Evolutionary conservation across 495 filamentous ascomycete species (phyloP).

Genomic region (Hyaloscypha finlandica): DNA sequence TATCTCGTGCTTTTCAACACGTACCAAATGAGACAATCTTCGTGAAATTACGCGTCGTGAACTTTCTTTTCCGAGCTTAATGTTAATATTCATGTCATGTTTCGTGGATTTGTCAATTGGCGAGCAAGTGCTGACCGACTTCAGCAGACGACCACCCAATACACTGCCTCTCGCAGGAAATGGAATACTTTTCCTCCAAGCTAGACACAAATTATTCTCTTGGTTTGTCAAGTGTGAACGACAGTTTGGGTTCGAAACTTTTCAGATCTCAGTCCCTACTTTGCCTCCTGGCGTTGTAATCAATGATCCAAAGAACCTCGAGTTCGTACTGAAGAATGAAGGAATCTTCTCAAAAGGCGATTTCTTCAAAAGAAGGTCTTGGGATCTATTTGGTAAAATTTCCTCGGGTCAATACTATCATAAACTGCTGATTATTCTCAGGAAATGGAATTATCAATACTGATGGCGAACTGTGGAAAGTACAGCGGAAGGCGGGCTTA

Average conservation of each 20-base stretch:
- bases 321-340: slow-evolving; percentile 61
- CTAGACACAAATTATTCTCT: slow-evolving; percentile 55
- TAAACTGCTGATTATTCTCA: slow-evolving; percentile 21
- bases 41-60: background rate
- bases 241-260: slow-evolving; percentile 54
- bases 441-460: slow-evolving; percentile 65
- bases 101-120: slow-evolving; percentile 3
- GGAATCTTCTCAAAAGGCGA: slow-evolving; percentile 57
- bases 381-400: slow-evolving; percentile 57
- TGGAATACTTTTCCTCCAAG: slow-evolving; percentile 57
- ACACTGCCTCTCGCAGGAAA: slow-evolving; percentile 60
- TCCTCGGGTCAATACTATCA: background rate
- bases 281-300: slow-evolving; percentile 60
- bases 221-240: slow-evolving; percentile 61
- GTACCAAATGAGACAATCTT: background rate
- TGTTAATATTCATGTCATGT: background rate
- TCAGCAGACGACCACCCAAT: slow-evolving; percentile 47
- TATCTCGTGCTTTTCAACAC: background rate
- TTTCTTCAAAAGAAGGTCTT: slow-evolving; percentile 57
- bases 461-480: slow-evolving; percentile 61
- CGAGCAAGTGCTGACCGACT: slow-evolving; percentile 7
- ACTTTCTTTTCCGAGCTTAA: background rate
- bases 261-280: slow-evolving; percentile 56
- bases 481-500: slow-evolving; percentile 59
- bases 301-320: slow-evolving; percentile 58